Percentiles rank a stretch among this genome's conserved stretches.
Evolutionary conservation across 805 yeast genomes (phyloP).

Genomic region (Blastobotrys robertii): DNA sequence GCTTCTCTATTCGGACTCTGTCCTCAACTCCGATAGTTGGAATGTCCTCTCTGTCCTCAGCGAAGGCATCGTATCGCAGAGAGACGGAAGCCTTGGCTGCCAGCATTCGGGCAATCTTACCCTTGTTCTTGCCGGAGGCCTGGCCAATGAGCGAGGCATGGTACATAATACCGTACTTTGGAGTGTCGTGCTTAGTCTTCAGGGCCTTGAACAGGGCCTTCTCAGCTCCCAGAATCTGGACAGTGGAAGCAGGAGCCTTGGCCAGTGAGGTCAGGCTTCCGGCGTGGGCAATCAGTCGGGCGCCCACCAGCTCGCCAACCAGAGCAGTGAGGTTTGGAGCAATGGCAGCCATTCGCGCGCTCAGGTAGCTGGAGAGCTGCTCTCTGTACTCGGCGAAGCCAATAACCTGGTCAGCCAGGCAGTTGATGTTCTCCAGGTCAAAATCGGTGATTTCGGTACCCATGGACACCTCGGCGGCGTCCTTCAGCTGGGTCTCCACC

Average conservation of each 20-base stretch:
- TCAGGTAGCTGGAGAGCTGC: slow-evolving; percentile 82
- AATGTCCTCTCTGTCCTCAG: slow-evolving; percentile 86
- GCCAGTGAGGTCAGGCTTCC: slow-evolving; percentile 92
- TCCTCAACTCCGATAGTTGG: slow-evolving; percentile 89
- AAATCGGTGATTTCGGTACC: slow-evolving; percentile 96
- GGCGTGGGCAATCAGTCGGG: slow-evolving; percentile 94
- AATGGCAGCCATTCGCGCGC: slow-evolving; percentile 95
- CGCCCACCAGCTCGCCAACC: slow-evolving; percentile 97
- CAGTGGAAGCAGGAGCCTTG: slow-evolving; percentile 97
- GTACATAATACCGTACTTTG: slow-evolving; percentile 94
- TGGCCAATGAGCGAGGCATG: slow-evolving; percentile 97
- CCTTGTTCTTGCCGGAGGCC: slow-evolving; percentile 96
- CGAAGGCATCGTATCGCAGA: slow-evolving; percentile 88
- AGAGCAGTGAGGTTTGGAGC: slow-evolving; percentile 95
- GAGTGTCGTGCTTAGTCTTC: slow-evolving; percentile 97
- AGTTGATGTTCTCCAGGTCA: slow-evolving; percentile 79
- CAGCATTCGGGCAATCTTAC: slow-evolving; percentile 95
- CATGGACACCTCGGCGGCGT: slow-evolving; percentile 98
- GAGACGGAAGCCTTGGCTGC: slow-evolving; percentile 99
- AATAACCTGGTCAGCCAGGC: slow-evolving; percentile 91
- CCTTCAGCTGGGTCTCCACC: slow-evolving; percentile 65
- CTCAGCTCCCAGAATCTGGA: slow-evolving; percentile 97
- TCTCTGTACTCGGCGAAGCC: slow-evolving; percentile 95
- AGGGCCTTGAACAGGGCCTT: slow-evolving; percentile 98
- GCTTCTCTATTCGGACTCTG: slow-evolving; percentile 86